These are phyloP conservation scores for Eimeria tenella DNA, from an alignment of 169 alveolate genomes.

Conservation along the genomic window DNA sequence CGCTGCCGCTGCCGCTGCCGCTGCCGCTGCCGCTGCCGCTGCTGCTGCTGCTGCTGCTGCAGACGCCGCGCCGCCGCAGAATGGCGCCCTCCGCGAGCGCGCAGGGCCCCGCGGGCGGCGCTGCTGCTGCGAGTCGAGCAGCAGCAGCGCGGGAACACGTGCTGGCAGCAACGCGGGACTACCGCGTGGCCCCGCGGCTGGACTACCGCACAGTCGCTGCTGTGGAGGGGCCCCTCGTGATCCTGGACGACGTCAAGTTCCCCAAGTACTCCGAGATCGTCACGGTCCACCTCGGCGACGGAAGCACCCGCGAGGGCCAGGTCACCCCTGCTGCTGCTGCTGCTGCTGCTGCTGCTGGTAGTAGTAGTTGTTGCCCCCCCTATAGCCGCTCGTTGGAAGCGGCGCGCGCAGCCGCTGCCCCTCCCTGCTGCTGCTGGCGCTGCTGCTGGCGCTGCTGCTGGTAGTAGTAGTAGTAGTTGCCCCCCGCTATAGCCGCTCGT, in stretches of 20 bases:
- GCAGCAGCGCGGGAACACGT: conserved; percentile 83
- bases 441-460: too few species aligned
- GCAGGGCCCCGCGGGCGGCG: neutral
- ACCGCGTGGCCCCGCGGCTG: conserved; percentile 95
- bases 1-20: neutral
- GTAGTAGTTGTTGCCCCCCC: neutral
- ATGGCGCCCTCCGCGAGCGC: neutral
- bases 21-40: neutral
- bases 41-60: neutral
- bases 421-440: too few species aligned
- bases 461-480: too few species aligned
- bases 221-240: conserved; percentile 96
- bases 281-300: conserved; percentile 96
- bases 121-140: neutral
- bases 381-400: neutral
- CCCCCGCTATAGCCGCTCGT: too few species aligned
- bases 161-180: conserved; percentile 94
- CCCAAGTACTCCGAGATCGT: conserved; percentile 99
- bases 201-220: conserved; percentile 97
- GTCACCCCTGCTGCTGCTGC: conserved; percentile 4
- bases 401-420: too few species aligned
- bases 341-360: conserved; percentile 18
- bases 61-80: neutral
- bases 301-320: conserved; percentile 92
- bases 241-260: conserved; percentile 98